Evolutionary conservation across 768 basidiomycete species (phyloP).

Genomic region (Leccinum imitatum): DNA sequence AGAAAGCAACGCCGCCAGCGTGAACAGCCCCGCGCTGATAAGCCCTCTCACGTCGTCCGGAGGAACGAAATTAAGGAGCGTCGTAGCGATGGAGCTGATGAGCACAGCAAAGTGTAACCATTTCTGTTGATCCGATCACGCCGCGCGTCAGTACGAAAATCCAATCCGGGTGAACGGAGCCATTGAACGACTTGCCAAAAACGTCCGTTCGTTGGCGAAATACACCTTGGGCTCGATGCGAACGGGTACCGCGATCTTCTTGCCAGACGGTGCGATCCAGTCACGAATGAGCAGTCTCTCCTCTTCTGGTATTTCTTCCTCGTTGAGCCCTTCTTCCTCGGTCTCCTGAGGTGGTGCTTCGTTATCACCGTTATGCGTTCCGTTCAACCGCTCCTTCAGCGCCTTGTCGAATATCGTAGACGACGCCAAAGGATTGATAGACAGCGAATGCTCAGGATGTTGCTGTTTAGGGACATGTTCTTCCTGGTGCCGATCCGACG

Average conservation of each 20-base stretch:
- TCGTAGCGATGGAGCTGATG: constrained; percentile 86
- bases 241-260: constrained; percentile 91
- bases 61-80: constrained; percentile 82
- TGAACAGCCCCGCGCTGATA: constrained; percentile 86
- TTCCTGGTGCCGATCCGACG: constrained; percentile 32
- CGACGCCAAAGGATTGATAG: constrained; percentile 85
- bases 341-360: constrained; percentile 21
- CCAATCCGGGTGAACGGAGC: not conserved
- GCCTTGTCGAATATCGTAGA: constrained; percentile 84
- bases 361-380: constrained; percentile 29
- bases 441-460: constrained; percentile 38
- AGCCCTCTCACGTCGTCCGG: constrained; percentile 73
- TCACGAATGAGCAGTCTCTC: constrained; percentile 62
- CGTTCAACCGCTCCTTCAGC: constrained; percentile 62
- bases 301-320: constrained; percentile 38
- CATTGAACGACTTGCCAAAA: constrained; percentile 61
- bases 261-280: constrained; percentile 81
- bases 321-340: constrained; percentile 37
- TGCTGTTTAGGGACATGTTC: constrained; percentile 20
- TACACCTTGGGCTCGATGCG: constrained; percentile 98
- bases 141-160: constrained; percentile 1
- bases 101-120: constrained; percentile 89
- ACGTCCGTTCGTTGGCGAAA: constrained; percentile 94
- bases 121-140: constrained; percentile 49
- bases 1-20: constrained; percentile 81